Conservation (phyloP, 139 green algal genomes). For the Zygnema cylindricum region DNA sequence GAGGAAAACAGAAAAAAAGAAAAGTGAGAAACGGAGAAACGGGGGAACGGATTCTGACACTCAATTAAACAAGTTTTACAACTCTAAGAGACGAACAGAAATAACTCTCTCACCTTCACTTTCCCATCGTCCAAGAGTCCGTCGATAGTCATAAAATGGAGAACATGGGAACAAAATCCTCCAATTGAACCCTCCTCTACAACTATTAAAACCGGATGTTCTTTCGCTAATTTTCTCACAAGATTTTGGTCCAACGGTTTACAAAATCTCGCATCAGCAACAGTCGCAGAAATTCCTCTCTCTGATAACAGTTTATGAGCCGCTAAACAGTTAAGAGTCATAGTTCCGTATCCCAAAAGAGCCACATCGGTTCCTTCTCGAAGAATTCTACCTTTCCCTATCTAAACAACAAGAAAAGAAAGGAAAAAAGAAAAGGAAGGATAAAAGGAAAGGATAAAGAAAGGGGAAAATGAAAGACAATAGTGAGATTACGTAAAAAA, state of each 20-base stretch:
- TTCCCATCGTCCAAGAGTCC: conserved; percentile 88
- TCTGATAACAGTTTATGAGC: conserved; percentile 86
- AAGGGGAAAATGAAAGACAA: too few relatives aligned
- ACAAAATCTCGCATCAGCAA: conserved; percentile 96
- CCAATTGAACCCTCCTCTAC: conserved; percentile 97
- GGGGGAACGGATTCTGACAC: too few relatives aligned
- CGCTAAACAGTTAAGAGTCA: conserved; percentile 83
- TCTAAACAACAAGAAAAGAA: too few relatives aligned
- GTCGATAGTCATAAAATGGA: conserved; percentile 85
- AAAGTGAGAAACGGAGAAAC: too few relatives aligned
- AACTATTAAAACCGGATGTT: conserved; percentile 91
- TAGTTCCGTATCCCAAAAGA: conserved; percentile 90
- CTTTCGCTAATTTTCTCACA: conserved; percentile 71
- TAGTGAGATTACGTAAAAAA: too few relatives aligned
- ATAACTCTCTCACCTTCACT: conserved; percentile 91
- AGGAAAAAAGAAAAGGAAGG: too few relatives aligned
- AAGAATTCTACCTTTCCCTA: conserved; percentile 84
- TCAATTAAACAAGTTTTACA: too few relatives aligned
- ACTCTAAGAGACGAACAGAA: too few relatives aligned
- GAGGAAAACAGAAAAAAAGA: too few relatives aligned
- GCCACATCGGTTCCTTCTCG: conserved; percentile 86
- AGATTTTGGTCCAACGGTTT: conserved; percentile 95
- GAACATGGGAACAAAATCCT: conserved; percentile 93
- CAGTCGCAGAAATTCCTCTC: conserved; percentile 83
- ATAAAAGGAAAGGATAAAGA: too few relatives aligned